phyloP scores from a whole-genome alignment of 768 basidiomycete species.

The Mycena indigotica region DNA sequence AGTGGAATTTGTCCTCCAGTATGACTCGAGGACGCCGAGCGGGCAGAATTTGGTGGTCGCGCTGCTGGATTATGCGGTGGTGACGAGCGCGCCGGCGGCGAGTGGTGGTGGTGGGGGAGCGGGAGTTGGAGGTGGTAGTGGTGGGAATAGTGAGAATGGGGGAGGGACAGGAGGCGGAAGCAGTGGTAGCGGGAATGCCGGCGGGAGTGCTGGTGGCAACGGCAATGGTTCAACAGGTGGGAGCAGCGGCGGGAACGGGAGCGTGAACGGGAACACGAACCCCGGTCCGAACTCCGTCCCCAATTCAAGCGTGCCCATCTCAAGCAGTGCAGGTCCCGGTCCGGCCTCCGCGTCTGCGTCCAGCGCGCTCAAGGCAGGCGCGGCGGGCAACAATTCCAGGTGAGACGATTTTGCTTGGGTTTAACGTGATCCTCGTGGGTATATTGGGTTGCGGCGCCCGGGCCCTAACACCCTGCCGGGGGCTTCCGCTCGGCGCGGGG shows the following conservation, averaged over 20 bases:
- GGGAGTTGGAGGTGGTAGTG: background rate
- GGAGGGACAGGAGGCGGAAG: background rate
- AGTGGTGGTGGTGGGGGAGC: no score
- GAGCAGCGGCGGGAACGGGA: no score
- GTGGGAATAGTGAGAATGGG: background rate
- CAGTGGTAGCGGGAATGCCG: background rate
- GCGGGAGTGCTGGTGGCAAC: background rate
- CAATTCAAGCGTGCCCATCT: background rate
- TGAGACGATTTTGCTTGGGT: no score
- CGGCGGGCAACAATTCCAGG: no score
- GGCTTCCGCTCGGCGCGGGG: no score
- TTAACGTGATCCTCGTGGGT: no score
- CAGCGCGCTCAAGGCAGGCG: no score
- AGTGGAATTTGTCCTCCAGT: background rate
- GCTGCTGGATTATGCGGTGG: background rate
- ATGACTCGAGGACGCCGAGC: background rate
- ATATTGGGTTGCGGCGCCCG: no score
- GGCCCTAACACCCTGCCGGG: no score
- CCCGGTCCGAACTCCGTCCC: background rate
- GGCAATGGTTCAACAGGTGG: background rate
- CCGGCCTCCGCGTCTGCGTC: no score
- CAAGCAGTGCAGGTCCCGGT: no score
- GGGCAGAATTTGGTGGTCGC: background rate
- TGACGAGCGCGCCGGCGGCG: background rate
- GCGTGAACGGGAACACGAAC: background rate